Evolutionary conservation across 163 green algal genomes (phyloP), one percentile per base, ranked within the genome.

Genomic region (Scenedesmus sp.): DNA sequence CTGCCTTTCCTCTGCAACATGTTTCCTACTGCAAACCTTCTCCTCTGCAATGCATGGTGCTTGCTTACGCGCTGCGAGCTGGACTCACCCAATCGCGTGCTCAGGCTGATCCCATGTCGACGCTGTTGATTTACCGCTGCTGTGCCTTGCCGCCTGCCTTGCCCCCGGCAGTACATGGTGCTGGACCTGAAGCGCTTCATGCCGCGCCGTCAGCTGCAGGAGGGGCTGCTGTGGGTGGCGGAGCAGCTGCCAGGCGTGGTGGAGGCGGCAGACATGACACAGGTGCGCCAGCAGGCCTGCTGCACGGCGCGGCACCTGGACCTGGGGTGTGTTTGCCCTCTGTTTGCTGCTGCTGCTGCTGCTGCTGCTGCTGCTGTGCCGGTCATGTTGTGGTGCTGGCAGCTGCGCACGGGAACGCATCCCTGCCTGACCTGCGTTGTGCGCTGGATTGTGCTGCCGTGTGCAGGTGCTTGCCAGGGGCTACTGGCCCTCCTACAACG

Each of bases 401-500:
- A 53, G 10, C 7, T 53, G 46, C 10, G 46, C 46, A 53, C 10
- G n/a, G n/a, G n/a, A n/a, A n/a, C n/a, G n/a, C n/a, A n/a, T n/a
- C n/a, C n/a, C n/a, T n/a, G n/a, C 15, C 46, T 44, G 22, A 10
- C 51, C 24, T 12, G 44, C 37, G 10, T 59, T 53, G 37, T n/a
- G 22, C n/a, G 76, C 13, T 83, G 37, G 9, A 15, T 72, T 43
- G 1, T 87, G 51, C 37, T 76, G 22, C 44, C 7, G 1, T 42
- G 24, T 42, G 24, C 86, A 91, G 20, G 89, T 91, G 61, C 92
- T 97, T 20, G 89, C 80, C 7, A 82, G 93, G 13, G 95, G 95
- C 42, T 96, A 97, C 94, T 97, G 91, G 90, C 93, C 95, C 18
- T 90, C 42, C 82, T 97, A 95, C 94, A 97, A 97, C 42, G 94